Conservation (phyloP, 2,329 filamentous ascomycete species). For the Cyphellophora attinorum region DNA sequence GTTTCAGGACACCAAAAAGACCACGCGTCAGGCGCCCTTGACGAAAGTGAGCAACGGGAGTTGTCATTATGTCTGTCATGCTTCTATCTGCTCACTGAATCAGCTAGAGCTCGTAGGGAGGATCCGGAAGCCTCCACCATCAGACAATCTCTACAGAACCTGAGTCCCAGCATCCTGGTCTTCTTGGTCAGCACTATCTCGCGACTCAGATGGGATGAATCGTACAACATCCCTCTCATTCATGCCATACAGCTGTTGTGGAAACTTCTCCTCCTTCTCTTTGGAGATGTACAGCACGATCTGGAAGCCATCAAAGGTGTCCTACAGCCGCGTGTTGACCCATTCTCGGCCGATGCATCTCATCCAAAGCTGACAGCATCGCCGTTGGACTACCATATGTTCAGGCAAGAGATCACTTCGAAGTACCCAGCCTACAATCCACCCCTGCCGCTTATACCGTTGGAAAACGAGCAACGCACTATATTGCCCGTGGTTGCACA, state of each 20-base stretch:
- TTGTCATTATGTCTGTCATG: constrained; percentile 17
- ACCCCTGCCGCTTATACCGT: constrained; percentile 68
- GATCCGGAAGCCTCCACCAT: constrained; percentile 8
- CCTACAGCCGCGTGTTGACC: constrained; percentile 48
- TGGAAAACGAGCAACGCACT: constrained; percentile 85
- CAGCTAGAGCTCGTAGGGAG: constrained; percentile 10
- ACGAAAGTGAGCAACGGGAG: constrained; percentile 16
- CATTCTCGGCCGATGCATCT: constrained; percentile 54
- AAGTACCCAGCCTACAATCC: constrained; percentile 97
- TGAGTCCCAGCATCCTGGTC: constrained; percentile 15
- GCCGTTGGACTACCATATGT: constrained; percentile 89
- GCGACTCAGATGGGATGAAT: constrained; percentile 57
- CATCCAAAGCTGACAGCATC: constrained; percentile 67
- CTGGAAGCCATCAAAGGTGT: constrained; percentile 65
- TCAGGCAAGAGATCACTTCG: constrained; percentile 91
- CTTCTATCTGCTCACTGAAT: constrained; percentile 18
- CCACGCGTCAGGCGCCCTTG: constrained; percentile 13
- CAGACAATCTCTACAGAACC: constrained; percentile 9
- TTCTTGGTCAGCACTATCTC: constrained; percentile 17
- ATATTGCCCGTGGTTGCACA: constrained; percentile 78
- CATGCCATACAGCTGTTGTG: constrained; percentile 75
- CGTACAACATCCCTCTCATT: constrained; percentile 46
- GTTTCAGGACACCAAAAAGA: constrained; percentile 4
- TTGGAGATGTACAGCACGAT: constrained; percentile 63
- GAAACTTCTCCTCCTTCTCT: constrained; percentile 80